Conservation (phyloP, 2,329 filamentous ascomycete species). For the Karstenula rhodostoma region DNA sequence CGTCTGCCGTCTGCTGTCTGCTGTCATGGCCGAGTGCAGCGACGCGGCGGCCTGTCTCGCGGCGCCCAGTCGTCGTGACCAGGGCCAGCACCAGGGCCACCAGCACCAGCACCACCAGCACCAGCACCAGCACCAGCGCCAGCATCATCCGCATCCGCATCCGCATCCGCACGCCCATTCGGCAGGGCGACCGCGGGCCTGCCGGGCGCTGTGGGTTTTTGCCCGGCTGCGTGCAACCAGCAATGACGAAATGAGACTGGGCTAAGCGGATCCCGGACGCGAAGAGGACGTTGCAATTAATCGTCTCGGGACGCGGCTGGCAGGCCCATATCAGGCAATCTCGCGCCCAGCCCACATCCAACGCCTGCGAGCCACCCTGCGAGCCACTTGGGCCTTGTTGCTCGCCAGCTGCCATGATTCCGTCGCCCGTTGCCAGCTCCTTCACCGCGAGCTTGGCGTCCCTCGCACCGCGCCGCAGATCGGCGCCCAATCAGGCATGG, state of each 20-base stretch:
- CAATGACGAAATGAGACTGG: conserved; percentile 12
- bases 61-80: background rate
- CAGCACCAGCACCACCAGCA: conserved; percentile 10
- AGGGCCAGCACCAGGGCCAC: too few species aligned
- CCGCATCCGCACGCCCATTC: conserved; percentile 4
- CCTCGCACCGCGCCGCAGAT: conserved; percentile 1
- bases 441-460: background rate
- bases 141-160: conserved; percentile 10
- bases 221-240: conserved; percentile 6
- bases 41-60: background rate
- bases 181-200: conserved; percentile 6
- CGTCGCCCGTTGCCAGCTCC: background rate
- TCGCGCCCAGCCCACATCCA: background rate
- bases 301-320: conserved; percentile 14
- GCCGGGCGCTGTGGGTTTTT: conserved; percentile 13
- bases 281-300: conserved; percentile 17
- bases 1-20: too few species aligned
- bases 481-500: background rate
- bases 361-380: background rate
- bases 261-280: conserved; percentile 11
- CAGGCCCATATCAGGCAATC: conserved; percentile 11
- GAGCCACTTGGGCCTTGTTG: too few species aligned
- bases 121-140: background rate
- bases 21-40: background rate
- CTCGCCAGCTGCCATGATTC: background rate